Evolutionary conservation across 345 rosid genomes (phyloP).

Genomic region (Brassica juncea): DNA sequence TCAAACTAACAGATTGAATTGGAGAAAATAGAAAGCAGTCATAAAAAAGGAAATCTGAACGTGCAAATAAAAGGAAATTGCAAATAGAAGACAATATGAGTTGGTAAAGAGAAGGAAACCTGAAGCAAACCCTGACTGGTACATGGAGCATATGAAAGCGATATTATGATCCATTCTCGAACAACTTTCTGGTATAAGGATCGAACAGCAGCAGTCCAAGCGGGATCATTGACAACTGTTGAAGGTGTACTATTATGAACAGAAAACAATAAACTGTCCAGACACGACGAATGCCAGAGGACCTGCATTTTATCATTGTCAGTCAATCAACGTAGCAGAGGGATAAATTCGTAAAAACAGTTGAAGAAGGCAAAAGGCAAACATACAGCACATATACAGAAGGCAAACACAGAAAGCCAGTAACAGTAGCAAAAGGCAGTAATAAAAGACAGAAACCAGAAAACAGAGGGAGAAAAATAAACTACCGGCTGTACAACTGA

Average conservation of each 20-base stretch:
- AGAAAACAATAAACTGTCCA: conserved; percentile 80
- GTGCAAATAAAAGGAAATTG: not conserved
- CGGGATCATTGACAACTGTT: conserved; percentile 81
- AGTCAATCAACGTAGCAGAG: conserved; percentile 1
- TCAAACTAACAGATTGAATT: not conserved
- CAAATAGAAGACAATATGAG: not conserved
- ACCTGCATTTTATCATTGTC: conserved; percentile 59
- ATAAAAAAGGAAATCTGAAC: not conserved
- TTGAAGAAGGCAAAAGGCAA: conserved; percentile 17
- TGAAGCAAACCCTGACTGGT: conserved; percentile 99
- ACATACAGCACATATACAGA: not conserved
- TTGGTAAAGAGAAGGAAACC: conserved; percentile 49
- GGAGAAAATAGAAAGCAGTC: not conserved
- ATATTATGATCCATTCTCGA: conserved; percentile 86
- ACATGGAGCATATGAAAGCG: conserved; percentile 96
- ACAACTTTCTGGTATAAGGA: conserved; percentile 83
- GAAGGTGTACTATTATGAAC: conserved; percentile 66
- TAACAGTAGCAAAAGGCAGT: conserved; percentile 4
- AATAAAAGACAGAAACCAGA: not conserved
- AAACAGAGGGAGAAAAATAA: conserved; percentile 16
- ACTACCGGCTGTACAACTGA: not conserved
- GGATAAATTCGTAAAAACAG: conserved; percentile 6
- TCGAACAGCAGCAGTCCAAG: conserved; percentile 73
- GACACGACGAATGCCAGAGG: conserved; percentile 95
- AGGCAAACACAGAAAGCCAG: conserved; percentile 6